These are phyloP conservation scores for Bacidia gigantensis DNA, from an alignment of 495 filamentous ascomycete species.

Conservation along the genomic window DNA sequence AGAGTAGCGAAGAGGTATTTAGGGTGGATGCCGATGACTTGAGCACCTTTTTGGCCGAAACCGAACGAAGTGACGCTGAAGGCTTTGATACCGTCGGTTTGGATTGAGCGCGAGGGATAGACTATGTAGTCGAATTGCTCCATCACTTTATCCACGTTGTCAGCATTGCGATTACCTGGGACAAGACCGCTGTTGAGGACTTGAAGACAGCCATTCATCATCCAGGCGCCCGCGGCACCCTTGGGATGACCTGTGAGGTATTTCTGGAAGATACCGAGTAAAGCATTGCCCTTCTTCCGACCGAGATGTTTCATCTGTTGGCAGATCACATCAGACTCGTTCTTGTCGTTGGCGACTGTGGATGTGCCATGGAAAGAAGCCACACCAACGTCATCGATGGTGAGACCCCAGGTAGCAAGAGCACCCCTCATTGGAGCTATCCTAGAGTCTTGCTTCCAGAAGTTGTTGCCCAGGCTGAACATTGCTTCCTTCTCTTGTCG, in stretches of 20 bases:
- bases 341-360: constrained; percentile 98
- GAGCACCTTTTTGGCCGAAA: constrained; percentile 97
- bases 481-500: constrained; percentile 87
- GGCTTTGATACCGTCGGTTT: constrained; percentile 95
- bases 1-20: constrained; percentile 94
- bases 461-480: constrained; percentile 85
- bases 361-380: constrained; percentile 99
- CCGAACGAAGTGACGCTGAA: constrained; percentile 98
- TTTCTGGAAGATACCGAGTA: constrained; percentile 98
- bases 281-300: constrained; percentile 85
- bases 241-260: constrained; percentile 98
- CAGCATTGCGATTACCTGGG: constrained; percentile 93
- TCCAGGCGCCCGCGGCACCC: constrained; percentile 97
- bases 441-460: constrained; percentile 89
- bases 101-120: constrained; percentile 86
- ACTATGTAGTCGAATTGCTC: constrained; percentile 97
- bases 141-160: constrained; percentile 92
- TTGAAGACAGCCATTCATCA: constrained; percentile 97
- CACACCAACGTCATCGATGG: constrained; percentile 87
- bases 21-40: constrained; percentile 91
- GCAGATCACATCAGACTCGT: constrained; percentile 95
- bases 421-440: constrained; percentile 93
- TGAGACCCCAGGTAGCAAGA: constrained; percentile 93
- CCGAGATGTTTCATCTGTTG: constrained; percentile 93
- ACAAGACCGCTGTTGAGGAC: constrained; percentile 87